Evolutionary conservation across 345 rosid species (phyloP).

Genomic region (Syzygium aromaticum): DNA sequence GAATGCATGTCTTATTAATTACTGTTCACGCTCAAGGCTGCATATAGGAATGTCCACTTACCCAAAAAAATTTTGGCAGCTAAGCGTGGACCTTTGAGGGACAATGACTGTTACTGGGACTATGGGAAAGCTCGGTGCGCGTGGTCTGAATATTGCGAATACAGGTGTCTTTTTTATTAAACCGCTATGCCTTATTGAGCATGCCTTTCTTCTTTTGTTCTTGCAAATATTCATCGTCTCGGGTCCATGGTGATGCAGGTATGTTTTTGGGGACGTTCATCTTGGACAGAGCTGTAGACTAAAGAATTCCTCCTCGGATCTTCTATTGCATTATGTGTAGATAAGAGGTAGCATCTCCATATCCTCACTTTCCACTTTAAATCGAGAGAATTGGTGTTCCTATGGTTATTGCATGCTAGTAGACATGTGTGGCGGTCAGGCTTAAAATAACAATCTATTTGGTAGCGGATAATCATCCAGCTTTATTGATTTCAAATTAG

Average conservation of each 20-base stretch:
- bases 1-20: background rate
- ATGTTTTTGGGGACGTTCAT: slow-evolving; percentile 88
- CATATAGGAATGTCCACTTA: slow-evolving; percentile 1
- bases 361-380: background rate
- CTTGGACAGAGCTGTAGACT: slow-evolving; percentile 98
- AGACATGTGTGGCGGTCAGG: background rate
- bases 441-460: background rate
- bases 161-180: slow-evolving; percentile 40
- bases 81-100: slow-evolving; percentile 89
- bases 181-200: background rate
- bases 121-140: slow-evolving; percentile 97
- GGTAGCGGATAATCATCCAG: background rate
- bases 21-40: background rate
- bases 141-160: slow-evolving; percentile 91
- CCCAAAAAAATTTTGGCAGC: slow-evolving; percentile 24
- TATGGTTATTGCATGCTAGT: background rate
- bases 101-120: slow-evolving; percentile 97
- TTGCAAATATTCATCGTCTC: background rate
- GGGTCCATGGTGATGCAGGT: slow-evolving; percentile 30
- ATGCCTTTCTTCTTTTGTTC: background rate
- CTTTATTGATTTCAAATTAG: background rate
- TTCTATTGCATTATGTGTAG: slow-evolving; percentile 60
- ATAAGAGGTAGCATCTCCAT: background rate
- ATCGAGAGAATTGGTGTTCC: background rate
- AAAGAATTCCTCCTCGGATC: slow-evolving; percentile 60